Conservation (phyloP, 176 grass and related monocot species). For the Echinochloa phyllopogon region DNA sequence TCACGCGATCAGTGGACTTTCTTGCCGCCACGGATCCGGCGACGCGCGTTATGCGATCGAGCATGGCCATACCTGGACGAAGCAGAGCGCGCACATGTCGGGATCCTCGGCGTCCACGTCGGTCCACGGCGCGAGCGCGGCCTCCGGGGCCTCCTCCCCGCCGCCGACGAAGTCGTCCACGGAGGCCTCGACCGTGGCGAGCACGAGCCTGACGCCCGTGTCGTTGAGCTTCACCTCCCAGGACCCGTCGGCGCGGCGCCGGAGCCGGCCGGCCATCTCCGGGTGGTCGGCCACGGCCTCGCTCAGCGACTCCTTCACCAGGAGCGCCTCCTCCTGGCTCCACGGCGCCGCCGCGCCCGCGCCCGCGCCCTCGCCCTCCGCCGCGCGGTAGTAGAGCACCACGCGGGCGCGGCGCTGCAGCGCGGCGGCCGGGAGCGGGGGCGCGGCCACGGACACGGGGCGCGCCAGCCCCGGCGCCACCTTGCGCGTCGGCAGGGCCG, state of each 20-base stretch:
- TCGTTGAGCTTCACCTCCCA: conserved; percentile 96
- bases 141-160: conserved; percentile 27
- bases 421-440: conserved; percentile 7
- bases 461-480: conserved; percentile 48
- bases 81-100: conserved; percentile 63
- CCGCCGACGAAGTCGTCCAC: conserved; percentile 8
- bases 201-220: not conserved
- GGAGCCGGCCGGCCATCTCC: conserved; percentile 74
- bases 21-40: not conserved
- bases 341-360: conserved; percentile 41
- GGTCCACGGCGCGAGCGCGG: conserved; percentile 61
- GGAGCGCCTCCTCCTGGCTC: conserved; percentile 50
- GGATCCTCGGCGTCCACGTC: conserved; percentile 55
- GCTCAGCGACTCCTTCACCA: conserved; percentile 77
- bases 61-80: conserved; percentile 60
- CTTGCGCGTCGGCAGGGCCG: conserved; percentile 61
- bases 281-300: conserved; percentile 63
- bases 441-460: conserved; percentile 41
- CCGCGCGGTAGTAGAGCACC: conserved; percentile 77
- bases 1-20: not conserved
- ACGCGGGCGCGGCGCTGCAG: conserved; percentile 59
- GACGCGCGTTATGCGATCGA: not conserved
- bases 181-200: not conserved
- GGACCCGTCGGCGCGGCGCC: conserved; percentile 51
- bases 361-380: not conserved